Evolutionary conservation across 257 asterid species (phyloP).

Genomic region (Salvia hispanica): DNA sequence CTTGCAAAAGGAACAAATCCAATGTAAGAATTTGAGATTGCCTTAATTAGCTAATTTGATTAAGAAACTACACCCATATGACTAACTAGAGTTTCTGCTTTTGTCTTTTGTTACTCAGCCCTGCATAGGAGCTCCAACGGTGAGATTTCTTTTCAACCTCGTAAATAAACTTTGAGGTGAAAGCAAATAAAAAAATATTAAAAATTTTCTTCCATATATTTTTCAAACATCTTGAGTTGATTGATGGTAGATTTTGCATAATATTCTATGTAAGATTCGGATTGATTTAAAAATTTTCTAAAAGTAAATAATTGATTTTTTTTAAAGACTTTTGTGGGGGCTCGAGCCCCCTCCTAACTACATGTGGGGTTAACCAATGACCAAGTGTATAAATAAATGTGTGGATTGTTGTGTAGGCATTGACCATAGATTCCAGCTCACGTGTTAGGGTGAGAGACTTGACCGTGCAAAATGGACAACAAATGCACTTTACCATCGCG

Average conservation of each 20-base stretch:
- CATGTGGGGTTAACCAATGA: too few relatives aligned
- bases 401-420: slow-evolving; percentile 56
- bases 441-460: slow-evolving; percentile 71
- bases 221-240: too few relatives aligned
- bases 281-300: too few relatives aligned
- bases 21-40: slow-evolving; percentile 55
- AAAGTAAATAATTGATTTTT: too few relatives aligned
- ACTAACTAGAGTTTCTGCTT: slow-evolving; percentile 26
- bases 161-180: neutral
- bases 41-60: slow-evolving; percentile 4
- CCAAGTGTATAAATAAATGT: too few relatives aligned
- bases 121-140: slow-evolving; percentile 93
- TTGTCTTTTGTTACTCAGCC: slow-evolving; percentile 51
- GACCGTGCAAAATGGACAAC: slow-evolving; percentile 84
- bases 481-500: slow-evolving; percentile 76
- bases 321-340: too few relatives aligned
- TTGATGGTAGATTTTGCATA: too few relatives aligned
- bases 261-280: too few relatives aligned
- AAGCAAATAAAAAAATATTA: neutral
- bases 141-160: slow-evolving; percentile 39
- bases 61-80: neutral
- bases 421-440: slow-evolving; percentile 84
- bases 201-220: too few relatives aligned
- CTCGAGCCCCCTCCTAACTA: too few relatives aligned
- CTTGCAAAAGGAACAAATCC: slow-evolving; percentile 93